Conservation (phyloP, 2,329 filamentous ascomycete species). For the Lecanoromycetidae sp. region DNA sequence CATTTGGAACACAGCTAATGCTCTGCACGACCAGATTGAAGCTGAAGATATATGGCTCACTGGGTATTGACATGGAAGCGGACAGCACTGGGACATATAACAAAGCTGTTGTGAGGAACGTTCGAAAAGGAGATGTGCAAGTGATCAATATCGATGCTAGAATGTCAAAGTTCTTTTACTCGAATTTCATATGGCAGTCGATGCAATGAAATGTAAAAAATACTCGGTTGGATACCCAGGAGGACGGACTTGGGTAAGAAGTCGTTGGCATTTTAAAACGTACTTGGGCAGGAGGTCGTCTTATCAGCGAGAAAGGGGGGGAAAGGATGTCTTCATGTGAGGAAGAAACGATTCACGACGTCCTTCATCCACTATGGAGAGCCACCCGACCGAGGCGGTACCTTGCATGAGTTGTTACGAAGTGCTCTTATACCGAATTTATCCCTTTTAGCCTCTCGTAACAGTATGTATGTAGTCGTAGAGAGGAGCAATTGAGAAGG, state of each 20-base stretch:
- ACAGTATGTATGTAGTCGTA: background rate
- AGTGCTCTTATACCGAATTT: no score
- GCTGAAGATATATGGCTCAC: conserved; percentile 77
- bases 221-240: background rate
- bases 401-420: no score
- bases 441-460: background rate
- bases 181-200: conserved; percentile 91
- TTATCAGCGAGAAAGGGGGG: no score
- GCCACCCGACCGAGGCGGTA: no score
- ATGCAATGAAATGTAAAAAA: conserved; percentile 30
- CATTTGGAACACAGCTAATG: background rate
- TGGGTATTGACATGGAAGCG: conserved; percentile 84
- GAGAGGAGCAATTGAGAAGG: background rate
- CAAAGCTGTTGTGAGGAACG: conserved; percentile 75
- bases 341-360: no score
- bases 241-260: background rate
- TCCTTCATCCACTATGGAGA: no score
- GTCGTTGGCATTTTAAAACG: no score
- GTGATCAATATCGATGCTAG: conserved; percentile 90
- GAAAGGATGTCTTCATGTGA: no score
- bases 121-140: conserved; percentile 79
- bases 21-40: conserved; percentile 45
- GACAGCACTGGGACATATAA: conserved; percentile 69
- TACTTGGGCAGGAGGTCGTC: no score
- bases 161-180: conserved; percentile 83